Conservation (phyloP, 176 grass and related monocot genomes). For the Oryza officinalis region DNA sequence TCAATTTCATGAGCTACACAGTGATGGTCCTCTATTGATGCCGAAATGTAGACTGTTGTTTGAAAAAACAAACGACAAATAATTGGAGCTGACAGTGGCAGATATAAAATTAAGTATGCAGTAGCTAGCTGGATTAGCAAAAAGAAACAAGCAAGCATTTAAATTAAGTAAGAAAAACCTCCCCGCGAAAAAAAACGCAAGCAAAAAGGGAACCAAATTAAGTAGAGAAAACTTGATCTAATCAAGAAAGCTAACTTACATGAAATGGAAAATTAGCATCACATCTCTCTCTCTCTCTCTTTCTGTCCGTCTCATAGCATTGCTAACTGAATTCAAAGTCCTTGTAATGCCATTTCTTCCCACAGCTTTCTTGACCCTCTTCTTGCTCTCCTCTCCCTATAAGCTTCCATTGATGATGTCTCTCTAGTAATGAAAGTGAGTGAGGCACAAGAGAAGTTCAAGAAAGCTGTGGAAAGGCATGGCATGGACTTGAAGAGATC, state of each 20-base stretch:
- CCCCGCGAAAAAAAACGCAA: too few species aligned
- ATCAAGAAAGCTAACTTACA: slow-evolving; percentile 22
- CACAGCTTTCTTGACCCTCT: slow-evolving; percentile 99
- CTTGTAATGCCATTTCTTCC: slow-evolving; percentile 86
- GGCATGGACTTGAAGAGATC: slow-evolving; percentile 57
- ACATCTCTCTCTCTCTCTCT: not conserved
- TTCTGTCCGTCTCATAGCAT: too few species aligned
- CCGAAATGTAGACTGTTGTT: not conserved
- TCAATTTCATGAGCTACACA: not conserved
- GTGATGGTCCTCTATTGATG: not conserved
- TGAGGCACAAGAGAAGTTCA: slow-evolving; percentile 70
- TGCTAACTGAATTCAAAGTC: slow-evolving; percentile 26
- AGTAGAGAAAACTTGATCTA: not conserved
- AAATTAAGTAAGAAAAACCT: not conserved
- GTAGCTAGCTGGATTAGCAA: not conserved
- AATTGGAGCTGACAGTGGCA: not conserved
- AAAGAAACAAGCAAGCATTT: not conserved
- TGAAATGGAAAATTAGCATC: not conserved
- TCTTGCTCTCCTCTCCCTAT: slow-evolving; percentile 6
- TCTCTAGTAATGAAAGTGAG: not conserved
- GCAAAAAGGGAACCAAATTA: not conserved
- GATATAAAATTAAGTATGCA: not conserved
- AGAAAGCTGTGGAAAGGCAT: slow-evolving; percentile 99
- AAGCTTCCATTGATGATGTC: not conserved
- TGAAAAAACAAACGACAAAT: not conserved